Evolutionary conservation across 805 yeast species (phyloP), one percentile per base, ranked within the genome.

Genomic region (Cyberlindnera americana): DNA sequence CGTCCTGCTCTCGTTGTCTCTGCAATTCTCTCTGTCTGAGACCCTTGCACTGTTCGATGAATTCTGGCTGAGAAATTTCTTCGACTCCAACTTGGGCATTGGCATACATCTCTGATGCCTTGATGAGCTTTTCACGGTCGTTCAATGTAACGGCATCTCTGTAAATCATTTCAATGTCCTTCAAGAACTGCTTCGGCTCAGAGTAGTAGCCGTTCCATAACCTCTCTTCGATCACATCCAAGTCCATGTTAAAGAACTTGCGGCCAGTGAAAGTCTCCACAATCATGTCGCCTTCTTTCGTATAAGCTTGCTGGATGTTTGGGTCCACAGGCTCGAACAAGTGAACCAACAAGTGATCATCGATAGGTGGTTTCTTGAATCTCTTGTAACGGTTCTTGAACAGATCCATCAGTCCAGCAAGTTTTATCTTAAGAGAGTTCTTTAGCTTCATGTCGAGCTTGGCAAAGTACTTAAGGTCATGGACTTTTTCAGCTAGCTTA

Each of bases 191-290:
- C 48, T 78, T 81, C 12, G 98, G 97, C 53, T 89, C 96, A 27
- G 87, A 81, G 56, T 93, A 93, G 60, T 65, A 93, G 0, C 99
- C 99, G 61, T 93, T 93, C 99, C 99, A 93, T 39, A 93, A 64
- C 43, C 99, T 72, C 58, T 93, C 98, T 56, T 93, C 99, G 24
- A 93, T 77, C 14, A 89, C 81, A 56, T 93, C 99, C 39, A 93
- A 66, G 55, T 93, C 99, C 85, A 93, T 93, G 52, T 93, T 93
- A 65, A 71, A 74, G 56, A 71, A 91, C 48, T 69, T 72, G 40
- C 75, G 77, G 3, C 93, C 95, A 0, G 95, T 83, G 0, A 79
- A 62, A 10, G 76, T 69, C 53, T 93, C 97, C n/a, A 79, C 62
- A 50, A 93, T 86, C 91, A 78, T 83, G 47, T 85, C 80, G 29